Evolutionary conservation across 2,329 filamentous ascomycete species (phyloP).

Genomic region (Penicillium griseofulvum): DNA sequence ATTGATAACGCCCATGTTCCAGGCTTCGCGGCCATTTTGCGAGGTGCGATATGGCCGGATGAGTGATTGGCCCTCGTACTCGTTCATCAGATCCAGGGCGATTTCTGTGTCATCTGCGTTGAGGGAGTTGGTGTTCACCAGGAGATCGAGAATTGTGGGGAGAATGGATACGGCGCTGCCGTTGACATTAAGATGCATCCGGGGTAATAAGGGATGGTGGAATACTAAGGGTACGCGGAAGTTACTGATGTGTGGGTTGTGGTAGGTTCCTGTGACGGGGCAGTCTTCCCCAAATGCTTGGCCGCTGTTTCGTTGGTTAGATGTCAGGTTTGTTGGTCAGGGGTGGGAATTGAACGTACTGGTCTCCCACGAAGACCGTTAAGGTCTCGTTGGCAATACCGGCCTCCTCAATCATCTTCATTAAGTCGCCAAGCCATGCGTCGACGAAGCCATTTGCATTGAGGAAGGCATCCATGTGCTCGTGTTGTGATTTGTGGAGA

Average conservation of each 20-base stretch:
- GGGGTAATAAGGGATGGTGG: slow-evolving; percentile 22
- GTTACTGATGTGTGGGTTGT: slow-evolving; percentile 23
- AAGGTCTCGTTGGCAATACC: slow-evolving; percentile 23
- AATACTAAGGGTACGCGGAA: slow-evolving; percentile 24
- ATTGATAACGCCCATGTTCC: slow-evolving; percentile 35
- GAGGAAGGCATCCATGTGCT: slow-evolving; percentile 19
- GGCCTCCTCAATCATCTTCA: slow-evolving; percentile 17
- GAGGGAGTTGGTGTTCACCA: slow-evolving; percentile 43
- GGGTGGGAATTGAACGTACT: slow-evolving; percentile 10
- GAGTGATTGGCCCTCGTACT: slow-evolving; percentile 49
- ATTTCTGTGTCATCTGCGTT: slow-evolving; percentile 31
- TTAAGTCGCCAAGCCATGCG: slow-evolving; percentile 8
- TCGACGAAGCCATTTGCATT: slow-evolving; percentile 21
- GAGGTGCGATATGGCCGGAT: slow-evolving; percentile 40
- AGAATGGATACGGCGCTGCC: slow-evolving; percentile 27
- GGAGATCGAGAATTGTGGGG: slow-evolving; percentile 47
- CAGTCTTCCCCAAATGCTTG: slow-evolving; percentile 21
- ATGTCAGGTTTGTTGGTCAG: not conserved
- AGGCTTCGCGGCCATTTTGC: slow-evolving; percentile 35
- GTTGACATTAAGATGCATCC: slow-evolving; percentile 32
- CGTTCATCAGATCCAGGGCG: slow-evolving; percentile 41
- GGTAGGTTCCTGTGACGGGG: slow-evolving; percentile 26
- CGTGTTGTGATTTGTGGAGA: slow-evolving; percentile 2
- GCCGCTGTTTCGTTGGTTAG: slow-evolving; percentile 11
- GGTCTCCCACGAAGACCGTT: slow-evolving; percentile 24